phyloP scores from a whole-genome alignment of 2,329 filamentous ascomycete species.

The Sarocladiaceae sp. region DNA sequence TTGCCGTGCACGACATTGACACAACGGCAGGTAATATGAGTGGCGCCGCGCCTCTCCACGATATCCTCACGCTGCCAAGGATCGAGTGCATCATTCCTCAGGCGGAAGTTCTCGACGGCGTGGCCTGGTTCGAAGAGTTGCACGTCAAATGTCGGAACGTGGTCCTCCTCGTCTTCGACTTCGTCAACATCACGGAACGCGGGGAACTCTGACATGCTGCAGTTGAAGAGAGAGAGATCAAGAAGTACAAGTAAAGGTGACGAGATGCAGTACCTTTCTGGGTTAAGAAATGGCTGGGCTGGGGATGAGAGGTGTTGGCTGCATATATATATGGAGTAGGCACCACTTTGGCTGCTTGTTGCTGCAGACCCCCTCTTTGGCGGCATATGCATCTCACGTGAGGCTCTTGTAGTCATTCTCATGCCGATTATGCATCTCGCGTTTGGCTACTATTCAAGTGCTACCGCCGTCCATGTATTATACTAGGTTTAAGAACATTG shows the following conservation, averaged over 20 bases:
- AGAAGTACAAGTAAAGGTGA: neutral
- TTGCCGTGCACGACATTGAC: conserved; percentile 1
- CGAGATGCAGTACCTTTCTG: no score
- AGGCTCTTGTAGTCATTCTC: no score
- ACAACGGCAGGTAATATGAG: conserved; percentile 1
- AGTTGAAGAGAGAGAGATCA: neutral
- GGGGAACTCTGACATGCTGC: neutral
- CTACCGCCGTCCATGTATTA: no score
- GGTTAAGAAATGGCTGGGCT: no score
- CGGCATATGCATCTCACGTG: no score
- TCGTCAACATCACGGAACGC: neutral
- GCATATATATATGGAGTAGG: no score
- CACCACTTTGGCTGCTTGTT: no score
- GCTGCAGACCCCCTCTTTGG: no score
- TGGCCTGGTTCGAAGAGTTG: neutral
- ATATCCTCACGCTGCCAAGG: neutral
- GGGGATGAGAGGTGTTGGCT: no score
- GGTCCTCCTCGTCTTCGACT: neutral
- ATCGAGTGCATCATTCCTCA: neutral
- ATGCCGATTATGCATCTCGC: no score
- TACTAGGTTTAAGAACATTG: no score
- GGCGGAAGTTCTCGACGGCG: neutral
- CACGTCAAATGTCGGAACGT: neutral
- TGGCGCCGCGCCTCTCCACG: neutral
- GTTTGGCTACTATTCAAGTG: no score